These are phyloP conservation scores for Cytospora piceicola DNA, from an alignment of 2,329 filamentous ascomycete species.

Conservation along the genomic window DNA sequence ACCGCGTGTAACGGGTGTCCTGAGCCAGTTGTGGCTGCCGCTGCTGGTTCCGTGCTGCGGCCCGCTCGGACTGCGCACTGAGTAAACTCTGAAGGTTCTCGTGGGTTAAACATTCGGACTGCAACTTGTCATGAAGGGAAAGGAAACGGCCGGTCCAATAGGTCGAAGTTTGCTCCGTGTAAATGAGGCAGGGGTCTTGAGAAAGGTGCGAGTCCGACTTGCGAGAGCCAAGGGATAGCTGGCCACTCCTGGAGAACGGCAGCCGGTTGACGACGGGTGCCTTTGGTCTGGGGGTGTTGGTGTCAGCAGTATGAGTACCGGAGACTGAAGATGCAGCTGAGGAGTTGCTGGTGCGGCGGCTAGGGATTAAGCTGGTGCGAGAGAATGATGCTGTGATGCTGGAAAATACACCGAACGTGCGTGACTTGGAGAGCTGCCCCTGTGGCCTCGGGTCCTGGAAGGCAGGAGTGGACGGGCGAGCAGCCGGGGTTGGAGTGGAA, in stretches of 20 bases:
- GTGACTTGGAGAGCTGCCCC: slow-evolving; percentile 22
- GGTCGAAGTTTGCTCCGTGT: slow-evolving; percentile 48
- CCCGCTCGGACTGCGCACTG: slow-evolving; percentile 27
- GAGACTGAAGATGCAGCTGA: slow-evolving; percentile 24
- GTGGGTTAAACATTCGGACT: slow-evolving; percentile 43
- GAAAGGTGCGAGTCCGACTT: slow-evolving; percentile 29
- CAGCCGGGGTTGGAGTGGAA: not conserved
- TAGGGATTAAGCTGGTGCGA: slow-evolving; percentile 22
- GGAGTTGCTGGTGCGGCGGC: slow-evolving; percentile 16
- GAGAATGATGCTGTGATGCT: slow-evolving; percentile 27
- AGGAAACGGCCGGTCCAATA: slow-evolving; percentile 69
- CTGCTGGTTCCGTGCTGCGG: slow-evolving; percentile 9
- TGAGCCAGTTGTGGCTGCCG: slow-evolving; percentile 8
- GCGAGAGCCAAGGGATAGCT: slow-evolving; percentile 17
- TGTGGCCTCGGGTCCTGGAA: slow-evolving; percentile 11
- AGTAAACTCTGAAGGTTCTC: slow-evolving; percentile 34
- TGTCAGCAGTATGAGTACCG: slow-evolving; percentile 23
- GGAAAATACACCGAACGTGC: slow-evolving; percentile 24
- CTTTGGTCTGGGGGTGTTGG: slow-evolving; percentile 5
- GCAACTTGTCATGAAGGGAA: slow-evolving; percentile 58
- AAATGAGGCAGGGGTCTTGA: slow-evolving; percentile 41
- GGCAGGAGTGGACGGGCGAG: not conserved
- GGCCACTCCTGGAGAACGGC: slow-evolving; percentile 17
- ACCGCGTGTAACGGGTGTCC: slow-evolving; percentile 30
- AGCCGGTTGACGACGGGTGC: not conserved